Conservation (phyloP, 73 alveolate species). For the Tetrahymena elliotti region DNA sequence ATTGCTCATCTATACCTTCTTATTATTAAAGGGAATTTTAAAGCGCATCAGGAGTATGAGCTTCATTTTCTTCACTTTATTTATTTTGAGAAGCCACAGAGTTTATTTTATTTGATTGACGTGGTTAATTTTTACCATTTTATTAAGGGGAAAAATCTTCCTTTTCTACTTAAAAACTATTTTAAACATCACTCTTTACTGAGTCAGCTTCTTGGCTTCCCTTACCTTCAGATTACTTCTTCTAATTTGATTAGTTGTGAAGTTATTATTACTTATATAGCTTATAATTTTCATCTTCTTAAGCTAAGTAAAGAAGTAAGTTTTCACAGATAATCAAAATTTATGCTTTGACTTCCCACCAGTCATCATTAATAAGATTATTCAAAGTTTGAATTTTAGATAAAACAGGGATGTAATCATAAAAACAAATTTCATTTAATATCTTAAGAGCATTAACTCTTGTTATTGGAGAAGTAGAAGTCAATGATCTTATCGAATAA, state of each 20-base stretch:
- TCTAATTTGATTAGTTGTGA: not conserved
- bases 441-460: conserved; percentile 33
- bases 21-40: not conserved
- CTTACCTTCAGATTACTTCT: not conserved
- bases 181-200: not conserved
- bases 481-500: conserved; percentile 11
- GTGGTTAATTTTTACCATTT: not conserved
- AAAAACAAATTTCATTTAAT: conserved; percentile 8
- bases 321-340: conserved; percentile 23
- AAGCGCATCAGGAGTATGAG: not conserved
- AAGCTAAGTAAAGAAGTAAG: conserved; percentile 11
- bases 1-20: not conserved
- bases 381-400: not conserved
- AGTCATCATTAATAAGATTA: conserved; percentile 27
- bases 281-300: not conserved
- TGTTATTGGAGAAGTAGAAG: conserved; percentile 37
- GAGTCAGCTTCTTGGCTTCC: not conserved
- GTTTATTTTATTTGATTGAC: not conserved
- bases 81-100: not conserved
- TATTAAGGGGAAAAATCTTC: not conserved
- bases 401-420: conserved; percentile 10
- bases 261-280: not conserved
- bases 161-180: not conserved
- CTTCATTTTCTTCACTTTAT: not conserved
- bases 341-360: conserved; percentile 52